phyloP scores from a whole-genome alignment of 768 basidiomycete genomes.

The Termitomyces eurrhizus region DNA sequence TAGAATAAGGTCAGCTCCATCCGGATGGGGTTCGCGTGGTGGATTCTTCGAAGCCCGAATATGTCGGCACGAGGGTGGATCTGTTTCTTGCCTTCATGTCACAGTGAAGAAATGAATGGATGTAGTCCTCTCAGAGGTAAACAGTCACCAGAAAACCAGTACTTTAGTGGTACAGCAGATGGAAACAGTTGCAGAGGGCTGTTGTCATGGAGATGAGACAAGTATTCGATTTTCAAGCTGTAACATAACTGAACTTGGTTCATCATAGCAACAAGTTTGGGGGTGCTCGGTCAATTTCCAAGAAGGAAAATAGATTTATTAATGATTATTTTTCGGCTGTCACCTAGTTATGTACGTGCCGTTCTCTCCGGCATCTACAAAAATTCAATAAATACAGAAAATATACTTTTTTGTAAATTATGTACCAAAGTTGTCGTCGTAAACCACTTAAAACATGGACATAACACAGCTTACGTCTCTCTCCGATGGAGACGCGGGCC shows the following conservation, averaged over 20 bases:
- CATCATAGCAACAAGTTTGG: neutral
- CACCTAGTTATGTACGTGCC: neutral
- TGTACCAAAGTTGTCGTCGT: neutral
- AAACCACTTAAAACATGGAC: slow-evolving; percentile 2
- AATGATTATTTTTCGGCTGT: slow-evolving; percentile 10
- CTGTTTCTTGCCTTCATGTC: slow-evolving; percentile 9
- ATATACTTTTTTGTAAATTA: neutral
- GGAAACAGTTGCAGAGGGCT: slow-evolving; percentile 11
- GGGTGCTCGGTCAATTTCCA: slow-evolving; percentile 1
- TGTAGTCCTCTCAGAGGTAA: neutral
- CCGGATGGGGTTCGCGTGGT: slow-evolving; percentile 12
- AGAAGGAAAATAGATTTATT: slow-evolving; percentile 2
- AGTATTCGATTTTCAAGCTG: neutral
- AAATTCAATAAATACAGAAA: neutral
- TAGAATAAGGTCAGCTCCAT: slow-evolving; percentile 9
- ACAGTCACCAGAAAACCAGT: neutral
- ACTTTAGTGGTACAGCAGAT: neutral
- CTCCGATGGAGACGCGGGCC: slow-evolving; percentile 8
- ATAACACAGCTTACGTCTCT: slow-evolving; percentile 15
- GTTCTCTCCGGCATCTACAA: neutral
- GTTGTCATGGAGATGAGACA: slow-evolving; percentile 13
- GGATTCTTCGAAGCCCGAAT: slow-evolving; percentile 17
- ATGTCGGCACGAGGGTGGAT: slow-evolving; percentile 15
- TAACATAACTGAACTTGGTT: slow-evolving; percentile 10
- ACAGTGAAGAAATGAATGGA: neutral